Conservation (phyloP, 208 protist species). For the Leishmania guyanensis region DNA sequence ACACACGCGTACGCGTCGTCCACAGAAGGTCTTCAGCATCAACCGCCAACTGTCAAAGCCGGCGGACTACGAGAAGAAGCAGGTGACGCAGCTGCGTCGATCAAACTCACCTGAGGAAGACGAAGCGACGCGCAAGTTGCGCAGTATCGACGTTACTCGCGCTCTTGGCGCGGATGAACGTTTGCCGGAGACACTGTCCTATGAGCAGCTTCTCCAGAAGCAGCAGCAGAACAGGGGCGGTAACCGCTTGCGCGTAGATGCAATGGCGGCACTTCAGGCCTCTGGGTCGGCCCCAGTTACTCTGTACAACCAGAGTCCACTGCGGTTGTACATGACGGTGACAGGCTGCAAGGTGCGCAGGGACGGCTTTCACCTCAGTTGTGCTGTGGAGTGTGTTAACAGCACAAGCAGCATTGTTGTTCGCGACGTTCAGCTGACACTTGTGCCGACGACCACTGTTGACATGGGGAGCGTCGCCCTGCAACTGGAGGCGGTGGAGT, state of each 20-base stretch:
- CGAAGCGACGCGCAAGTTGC: slow-evolving; percentile 74
- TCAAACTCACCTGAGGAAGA: slow-evolving; percentile 59
- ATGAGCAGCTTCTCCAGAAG: slow-evolving; percentile 42
- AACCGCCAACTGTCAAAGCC: slow-evolving; percentile 70
- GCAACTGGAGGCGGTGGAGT: slow-evolving; percentile 5
- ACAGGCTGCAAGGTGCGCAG: slow-evolving; percentile 51
- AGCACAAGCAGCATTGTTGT: slow-evolving; percentile 31
- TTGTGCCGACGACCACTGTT: slow-evolving; percentile 24
- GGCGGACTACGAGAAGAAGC: slow-evolving; percentile 41
- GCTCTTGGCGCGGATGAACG: slow-evolving; percentile 59
- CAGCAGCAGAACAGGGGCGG: background rate
- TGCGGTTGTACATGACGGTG: slow-evolving; percentile 41
- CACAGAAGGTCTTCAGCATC: slow-evolving; percentile 47
- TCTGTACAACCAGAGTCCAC: slow-evolving; percentile 38
- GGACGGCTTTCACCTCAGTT: slow-evolving; percentile 43
- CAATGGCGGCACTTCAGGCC: slow-evolving; percentile 11
- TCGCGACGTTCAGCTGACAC: slow-evolving; percentile 15
- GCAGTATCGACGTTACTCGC: slow-evolving; percentile 79
- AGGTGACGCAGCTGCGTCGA: slow-evolving; percentile 10
- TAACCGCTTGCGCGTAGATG: background rate
- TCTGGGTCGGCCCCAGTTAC: slow-evolving; percentile 32
- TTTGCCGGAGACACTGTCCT: slow-evolving; percentile 68
- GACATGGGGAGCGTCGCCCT: slow-evolving; percentile 12
- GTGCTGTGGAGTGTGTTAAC: slow-evolving; percentile 49
- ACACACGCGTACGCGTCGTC: slow-evolving; percentile 1